A percentile compares a stretch with the other conserved stretches of the same genome.
These are phyloP conservation scores for Termitomyces titanicus DNA, from an alignment of 768 basidiomycete species.

Conservation along the genomic window DNA sequence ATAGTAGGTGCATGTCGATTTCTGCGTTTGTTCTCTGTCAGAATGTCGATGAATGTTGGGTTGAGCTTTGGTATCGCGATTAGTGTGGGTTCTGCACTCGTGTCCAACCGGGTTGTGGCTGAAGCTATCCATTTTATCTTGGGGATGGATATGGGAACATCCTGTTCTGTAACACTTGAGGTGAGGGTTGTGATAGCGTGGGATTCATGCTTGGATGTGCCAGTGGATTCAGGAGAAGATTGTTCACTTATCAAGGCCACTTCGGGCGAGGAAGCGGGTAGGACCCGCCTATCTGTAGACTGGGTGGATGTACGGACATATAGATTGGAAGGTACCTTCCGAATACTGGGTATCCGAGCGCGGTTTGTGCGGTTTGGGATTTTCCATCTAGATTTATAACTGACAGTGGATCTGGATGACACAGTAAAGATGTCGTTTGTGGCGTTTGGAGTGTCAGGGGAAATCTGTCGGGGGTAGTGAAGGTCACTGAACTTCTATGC, in stretches of 20 bases:
- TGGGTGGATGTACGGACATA: neutral
- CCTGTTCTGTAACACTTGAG: neutral
- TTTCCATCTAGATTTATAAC: slow-evolving; percentile 2
- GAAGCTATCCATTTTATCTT: neutral
- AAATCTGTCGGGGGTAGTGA: no score
- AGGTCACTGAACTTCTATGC: neutral
- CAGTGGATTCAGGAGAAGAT: neutral
- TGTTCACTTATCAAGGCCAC: neutral
- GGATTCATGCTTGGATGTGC: neutral
- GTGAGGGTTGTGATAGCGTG: neutral
- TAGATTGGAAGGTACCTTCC: slow-evolving; percentile 13
- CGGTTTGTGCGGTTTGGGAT: slow-evolving; percentile 6
- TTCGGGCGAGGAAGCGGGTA: slow-evolving; percentile 1
- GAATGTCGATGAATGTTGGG: slow-evolving; percentile 10
- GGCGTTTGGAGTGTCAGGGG: no score
- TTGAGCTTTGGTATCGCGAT: neutral
- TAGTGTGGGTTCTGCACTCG: neutral
- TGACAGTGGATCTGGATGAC: neutral
- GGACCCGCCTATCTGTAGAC: neutral
- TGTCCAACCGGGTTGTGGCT: no score
- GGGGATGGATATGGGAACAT: neutral
- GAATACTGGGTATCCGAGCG: slow-evolving; percentile 9
- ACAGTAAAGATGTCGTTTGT: neutral
- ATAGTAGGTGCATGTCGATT: slow-evolving; percentile 20
- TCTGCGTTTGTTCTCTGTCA: slow-evolving; percentile 15